Conservation (phyloP, 2,329 filamentous ascomycete genomes). For the Monilinia fructicola region DNA sequence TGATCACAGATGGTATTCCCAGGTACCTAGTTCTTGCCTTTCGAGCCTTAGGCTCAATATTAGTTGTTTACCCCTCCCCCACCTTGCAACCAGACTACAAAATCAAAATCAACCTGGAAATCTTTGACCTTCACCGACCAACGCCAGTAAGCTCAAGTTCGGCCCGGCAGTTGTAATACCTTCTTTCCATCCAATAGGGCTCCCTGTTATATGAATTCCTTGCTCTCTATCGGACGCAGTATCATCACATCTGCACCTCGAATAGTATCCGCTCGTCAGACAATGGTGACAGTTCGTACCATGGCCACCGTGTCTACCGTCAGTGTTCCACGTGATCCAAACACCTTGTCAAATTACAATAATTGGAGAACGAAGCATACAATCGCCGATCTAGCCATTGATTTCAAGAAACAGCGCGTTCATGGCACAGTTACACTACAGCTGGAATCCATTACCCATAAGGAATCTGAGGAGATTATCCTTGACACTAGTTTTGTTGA, state of each 20-base stretch:
- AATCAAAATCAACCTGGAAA: constrained; percentile 4
- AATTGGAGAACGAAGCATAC: constrained; percentile 84
- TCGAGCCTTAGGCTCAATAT: not conserved
- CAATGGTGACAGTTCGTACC: constrained; percentile 28
- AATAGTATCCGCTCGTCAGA: constrained; percentile 21
- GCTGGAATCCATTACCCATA: constrained; percentile 74
- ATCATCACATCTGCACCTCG: constrained; percentile 28
- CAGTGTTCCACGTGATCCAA: constrained; percentile 65
- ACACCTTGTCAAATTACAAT: constrained; percentile 89
- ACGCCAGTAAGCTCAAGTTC: constrained; percentile 9
- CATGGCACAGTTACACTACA: constrained; percentile 74
- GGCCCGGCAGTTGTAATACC: not conserved
- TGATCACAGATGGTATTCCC: not conserved
- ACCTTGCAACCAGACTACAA: too few species aligned
- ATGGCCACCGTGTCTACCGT: constrained; percentile 31
- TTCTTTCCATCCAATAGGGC: not conserved
- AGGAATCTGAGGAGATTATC: constrained; percentile 71
- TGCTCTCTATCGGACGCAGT: constrained; percentile 28
- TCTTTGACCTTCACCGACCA: constrained; percentile 14
- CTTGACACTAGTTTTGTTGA: constrained; percentile 86
- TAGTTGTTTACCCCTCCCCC: constrained; percentile 8
- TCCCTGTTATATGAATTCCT: constrained; percentile 21
- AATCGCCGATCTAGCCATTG: constrained; percentile 74
- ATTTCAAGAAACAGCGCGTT: constrained; percentile 78
- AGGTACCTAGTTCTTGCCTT: not conserved